Base-by-base conservation (phyloP, 176 grass and related monocot species). In the Oryza glumipatula region DNA sequence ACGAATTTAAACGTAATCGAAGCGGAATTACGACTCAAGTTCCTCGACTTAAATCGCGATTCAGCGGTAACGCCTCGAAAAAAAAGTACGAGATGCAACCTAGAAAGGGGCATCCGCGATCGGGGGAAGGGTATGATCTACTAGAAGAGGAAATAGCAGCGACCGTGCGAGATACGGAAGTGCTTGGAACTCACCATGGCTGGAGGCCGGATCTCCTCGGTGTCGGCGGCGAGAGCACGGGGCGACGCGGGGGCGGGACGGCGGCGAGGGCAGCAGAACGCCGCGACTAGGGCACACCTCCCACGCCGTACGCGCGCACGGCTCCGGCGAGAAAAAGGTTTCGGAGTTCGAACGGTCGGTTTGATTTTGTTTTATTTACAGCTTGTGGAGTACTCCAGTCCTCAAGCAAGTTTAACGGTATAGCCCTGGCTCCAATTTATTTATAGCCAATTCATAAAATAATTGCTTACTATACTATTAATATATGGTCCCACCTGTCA, bases 171-270 rank as follows among this genome's bases (percentile, higher is more conserved):
- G 17, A 21, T 15, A 58, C 7, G 54, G 7, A 77, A 61, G 48
- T 15, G 48, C n/a, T 22, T 6, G 4, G 68, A 80, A 43, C 44
- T 67, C 70, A 86, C 84, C 68, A 43, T 73, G 78, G 22, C n/a
- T 19, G 13, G 32, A 76, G 46, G n/a, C 35, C 6, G 49, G 24
- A 65, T 33, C 38, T 69, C 49, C 72, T 0, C 26, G 33, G n/a
- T 22, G n/a, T 44, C 76, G 45, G 30, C 60, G 43, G 67, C 19
- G 67, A 64, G 47, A 13, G 24, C 66, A 17, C 48, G 9, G 65
- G 4, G 11, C 67, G 11, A 23, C 36, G 3, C 12, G 46, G 47
- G 66, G n/a, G 51, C 49, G 13, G n/a, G 60, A 6, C 4, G 2
- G 38, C 9, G 10, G 74, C 32, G 39, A 68, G 11, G 36, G 10